A percentile compares a stretch with the other conserved stretches of the same genome.
These are phyloP conservation scores for Jimgerdemannia lactiflua DNA, from an alignment of 192 early-diverging fungal genomes.

Conservation along the genomic window DNA sequence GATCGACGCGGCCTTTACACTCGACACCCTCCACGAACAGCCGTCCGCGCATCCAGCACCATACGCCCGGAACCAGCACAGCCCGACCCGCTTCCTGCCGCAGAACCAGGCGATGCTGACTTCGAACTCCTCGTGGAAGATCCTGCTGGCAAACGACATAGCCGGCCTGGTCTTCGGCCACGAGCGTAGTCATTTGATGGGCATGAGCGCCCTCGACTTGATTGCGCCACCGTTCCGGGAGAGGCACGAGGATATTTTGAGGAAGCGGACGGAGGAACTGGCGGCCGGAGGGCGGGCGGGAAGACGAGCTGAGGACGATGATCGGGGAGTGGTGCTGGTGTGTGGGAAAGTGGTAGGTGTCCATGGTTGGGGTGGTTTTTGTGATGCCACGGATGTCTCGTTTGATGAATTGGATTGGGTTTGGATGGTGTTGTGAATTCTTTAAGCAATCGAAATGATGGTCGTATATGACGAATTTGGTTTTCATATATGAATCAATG, in stretches of 20 bases:
- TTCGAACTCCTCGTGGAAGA: conserved; percentile 40
- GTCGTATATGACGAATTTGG: no score
- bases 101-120: conserved; percentile 63
- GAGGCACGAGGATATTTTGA: conserved; percentile 29
- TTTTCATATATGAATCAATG: no score
- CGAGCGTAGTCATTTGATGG: conserved; percentile 20
- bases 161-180: conserved; percentile 53
- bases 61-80: conserved; percentile 26
- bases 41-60: conserved; percentile 5
- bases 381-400: neutral
- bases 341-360: conserved; percentile 28
- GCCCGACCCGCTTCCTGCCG: conserved; percentile 53
- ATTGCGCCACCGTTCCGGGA: conserved; percentile 43
- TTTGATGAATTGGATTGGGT: no score
- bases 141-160: conserved; percentile 58
- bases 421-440: neutral
- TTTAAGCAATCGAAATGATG: neutral
- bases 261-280: conserved; percentile 23
- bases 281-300: neutral
- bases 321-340: conserved; percentile 25
- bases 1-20: neutral
- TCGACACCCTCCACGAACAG: neutral
- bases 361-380: neutral
- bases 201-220: conserved; percentile 39
- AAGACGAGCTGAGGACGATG: neutral